Conservation (phyloP, 169 alveolate species). For the Cryptosporidium bovis region DNA sequence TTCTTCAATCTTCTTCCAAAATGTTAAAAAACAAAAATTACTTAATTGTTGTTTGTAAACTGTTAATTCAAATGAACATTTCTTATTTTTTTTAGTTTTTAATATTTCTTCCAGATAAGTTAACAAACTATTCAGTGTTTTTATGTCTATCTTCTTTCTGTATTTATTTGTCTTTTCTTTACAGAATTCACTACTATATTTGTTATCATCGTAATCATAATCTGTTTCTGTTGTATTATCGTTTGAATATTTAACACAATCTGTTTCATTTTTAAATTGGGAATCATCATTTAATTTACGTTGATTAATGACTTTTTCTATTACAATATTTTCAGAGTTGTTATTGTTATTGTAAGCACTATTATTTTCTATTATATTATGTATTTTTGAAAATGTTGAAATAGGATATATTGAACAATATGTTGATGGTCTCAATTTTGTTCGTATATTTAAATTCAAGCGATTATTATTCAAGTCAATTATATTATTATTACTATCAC, state of each 20-base stretch:
- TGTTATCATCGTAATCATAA: neutral
- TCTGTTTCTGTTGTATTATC: conserved; percentile 3
- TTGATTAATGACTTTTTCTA: too few relatives aligned
- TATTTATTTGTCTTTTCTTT: conserved; percentile 6
- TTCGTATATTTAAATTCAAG: neutral
- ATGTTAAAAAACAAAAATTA: conserved; percentile 46
- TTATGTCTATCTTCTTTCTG: conserved; percentile 1
- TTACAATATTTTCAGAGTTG: too few relatives aligned
- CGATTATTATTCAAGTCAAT: neutral
- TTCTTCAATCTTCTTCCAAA: conserved; percentile 62
- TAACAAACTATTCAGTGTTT: conserved; percentile 8
- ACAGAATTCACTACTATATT: neutral
- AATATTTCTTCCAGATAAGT: conserved; percentile 6
- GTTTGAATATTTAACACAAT: neutral
- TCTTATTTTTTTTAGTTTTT: neutral
- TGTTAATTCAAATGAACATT: neutral
- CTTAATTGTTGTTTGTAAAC: neutral
- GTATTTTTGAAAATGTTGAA: conserved; percentile 53
- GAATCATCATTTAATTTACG: too few relatives aligned
- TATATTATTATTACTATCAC: too few relatives aligned
- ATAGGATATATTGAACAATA: conserved; percentile 55
- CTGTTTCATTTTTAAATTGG: neutral
- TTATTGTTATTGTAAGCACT: neutral
- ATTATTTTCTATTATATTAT: conserved; percentile 14
- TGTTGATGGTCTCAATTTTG: conserved; percentile 33